These are phyloP conservation scores for Magnolia changhungtana DNA, from an alignment of 164 flowering plant genomes.

Conservation along the genomic window DNA sequence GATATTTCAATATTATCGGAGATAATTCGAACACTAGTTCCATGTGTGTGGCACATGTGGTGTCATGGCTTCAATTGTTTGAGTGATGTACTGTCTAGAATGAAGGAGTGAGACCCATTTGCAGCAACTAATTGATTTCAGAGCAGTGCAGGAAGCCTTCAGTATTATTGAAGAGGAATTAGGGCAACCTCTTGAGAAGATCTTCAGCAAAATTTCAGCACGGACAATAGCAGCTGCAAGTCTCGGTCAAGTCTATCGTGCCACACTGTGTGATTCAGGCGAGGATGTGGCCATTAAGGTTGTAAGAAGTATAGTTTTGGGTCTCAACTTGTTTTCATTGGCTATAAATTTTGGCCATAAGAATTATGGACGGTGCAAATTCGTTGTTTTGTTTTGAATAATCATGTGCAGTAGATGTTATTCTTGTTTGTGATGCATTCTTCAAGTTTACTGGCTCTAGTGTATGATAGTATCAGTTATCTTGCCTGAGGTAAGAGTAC, in stretches of 20 bases:
- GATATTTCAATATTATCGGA: too few relatives aligned
- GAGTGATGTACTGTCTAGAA: neutral
- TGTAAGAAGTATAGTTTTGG: conserved; percentile 10
- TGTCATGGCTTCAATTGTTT: neutral
- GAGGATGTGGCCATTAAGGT: conserved; percentile 99
- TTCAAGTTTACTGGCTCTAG: too few relatives aligned
- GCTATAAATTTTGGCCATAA: too few relatives aligned
- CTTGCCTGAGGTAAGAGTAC: too few relatives aligned
- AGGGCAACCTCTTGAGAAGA: conserved; percentile 86
- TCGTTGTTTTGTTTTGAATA: too few relatives aligned
- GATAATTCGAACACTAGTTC: too few relatives aligned
- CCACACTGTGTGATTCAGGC: conserved; percentile 78
- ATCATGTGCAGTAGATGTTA: too few relatives aligned
- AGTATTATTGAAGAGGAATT: conserved; percentile 88
- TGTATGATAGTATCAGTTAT: too few relatives aligned
- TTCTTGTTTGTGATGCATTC: too few relatives aligned
- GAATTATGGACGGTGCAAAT: neutral
- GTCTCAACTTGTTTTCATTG: neutral
- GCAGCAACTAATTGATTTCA: neutral
- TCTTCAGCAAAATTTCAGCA: conserved; percentile 90
- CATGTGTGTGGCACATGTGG: neutral
- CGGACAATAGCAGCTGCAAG: conserved; percentile 97
- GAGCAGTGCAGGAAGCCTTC: conserved; percentile 67
- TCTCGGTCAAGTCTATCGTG: conserved; percentile 96
- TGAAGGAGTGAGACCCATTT: neutral